Evolutionary conservation across 2,329 filamentous ascomycete species (phyloP).

Genomic region (Alternaria triticimaculans): DNA sequence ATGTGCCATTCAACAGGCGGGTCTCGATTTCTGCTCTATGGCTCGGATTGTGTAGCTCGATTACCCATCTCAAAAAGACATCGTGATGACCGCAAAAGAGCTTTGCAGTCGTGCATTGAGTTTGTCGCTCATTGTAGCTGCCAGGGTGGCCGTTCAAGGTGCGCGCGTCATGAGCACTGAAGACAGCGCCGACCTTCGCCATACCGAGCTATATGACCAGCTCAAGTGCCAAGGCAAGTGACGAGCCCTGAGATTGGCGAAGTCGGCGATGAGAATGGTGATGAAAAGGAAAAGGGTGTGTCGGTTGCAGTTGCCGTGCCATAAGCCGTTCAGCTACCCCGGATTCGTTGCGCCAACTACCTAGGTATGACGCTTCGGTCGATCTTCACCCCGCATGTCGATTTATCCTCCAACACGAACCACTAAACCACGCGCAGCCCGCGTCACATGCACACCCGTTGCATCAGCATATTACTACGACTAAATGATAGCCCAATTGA

Average conservation of each 20-base stretch:
- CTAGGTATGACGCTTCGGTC: conserved; percentile 7
- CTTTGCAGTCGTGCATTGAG: not conserved
- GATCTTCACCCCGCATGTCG: conserved; percentile 11
- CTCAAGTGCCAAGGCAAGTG: not conserved
- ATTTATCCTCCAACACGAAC: conserved; percentile 1
- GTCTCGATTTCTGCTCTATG: not conserved
- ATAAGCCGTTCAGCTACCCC: not conserved
- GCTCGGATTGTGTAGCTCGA: not conserved
- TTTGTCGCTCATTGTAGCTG: not conserved
- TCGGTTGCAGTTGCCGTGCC: not conserved
- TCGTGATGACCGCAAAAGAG: not conserved
- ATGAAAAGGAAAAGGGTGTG: not conserved
- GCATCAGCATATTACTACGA: not conserved
- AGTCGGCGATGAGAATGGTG: not conserved
- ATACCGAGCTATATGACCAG: not conserved
- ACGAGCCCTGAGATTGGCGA: fast-evolving
- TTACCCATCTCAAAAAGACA: too few species aligned
- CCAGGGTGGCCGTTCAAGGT: too few species aligned
- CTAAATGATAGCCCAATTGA: not conserved
- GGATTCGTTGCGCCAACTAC: not conserved
- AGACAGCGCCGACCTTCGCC: not conserved
- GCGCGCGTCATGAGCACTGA: fast-evolving
- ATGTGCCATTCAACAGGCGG: not conserved
- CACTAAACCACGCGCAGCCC: conserved; percentile 1
- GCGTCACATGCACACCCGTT: not conserved